Percentiles rank a stretch among this genome's conserved stretches.
Evolutionary conservation across 2,329 filamentous ascomycete species (phyloP).

Genomic region (Shiraia sp.): DNA sequence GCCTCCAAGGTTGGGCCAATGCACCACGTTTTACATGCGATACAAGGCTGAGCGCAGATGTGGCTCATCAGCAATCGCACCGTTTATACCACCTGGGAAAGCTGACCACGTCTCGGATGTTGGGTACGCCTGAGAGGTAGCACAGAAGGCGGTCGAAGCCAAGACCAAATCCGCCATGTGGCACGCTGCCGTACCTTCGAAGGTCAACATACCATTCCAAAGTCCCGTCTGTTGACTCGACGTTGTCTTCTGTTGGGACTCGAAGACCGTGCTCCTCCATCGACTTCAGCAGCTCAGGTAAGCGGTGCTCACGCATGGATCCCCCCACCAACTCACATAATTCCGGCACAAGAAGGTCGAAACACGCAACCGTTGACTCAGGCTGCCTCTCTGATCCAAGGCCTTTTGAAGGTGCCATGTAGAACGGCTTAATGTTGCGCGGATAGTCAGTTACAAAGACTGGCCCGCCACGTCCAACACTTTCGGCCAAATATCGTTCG

Average conservation of each 20-base stretch:
- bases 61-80: conserved; percentile 52
- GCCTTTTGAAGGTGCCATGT: conserved; percentile 64
- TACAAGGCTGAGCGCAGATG: neutral
- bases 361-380: conserved; percentile 74
- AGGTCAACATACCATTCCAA: conserved; percentile 89
- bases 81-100: conserved; percentile 75
- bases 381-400: conserved; percentile 11
- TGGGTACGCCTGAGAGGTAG: conserved; percentile 80
- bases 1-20: neutral
- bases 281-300: conserved; percentile 66
- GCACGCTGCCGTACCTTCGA: conserved; percentile 85
- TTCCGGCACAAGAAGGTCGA: conserved; percentile 85
- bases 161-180: conserved; percentile 87
- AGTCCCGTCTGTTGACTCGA: conserved; percentile 28
- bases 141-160: conserved; percentile 86
- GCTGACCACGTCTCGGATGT: conserved; percentile 81
- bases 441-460: conserved; percentile 95
- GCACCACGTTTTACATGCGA: neutral
- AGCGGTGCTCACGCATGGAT: conserved; percentile 83
- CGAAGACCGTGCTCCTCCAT: conserved; percentile 72
- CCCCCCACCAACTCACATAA: conserved; percentile 86
- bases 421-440: conserved; percentile 88
- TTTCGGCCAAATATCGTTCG: conserved; percentile 80
- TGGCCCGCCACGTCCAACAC: conserved; percentile 66
- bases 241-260: conserved; percentile 26